Conservation (phyloP, 2,329 filamentous ascomycete species). For the Knoxdaviesia proteae region DNA sequence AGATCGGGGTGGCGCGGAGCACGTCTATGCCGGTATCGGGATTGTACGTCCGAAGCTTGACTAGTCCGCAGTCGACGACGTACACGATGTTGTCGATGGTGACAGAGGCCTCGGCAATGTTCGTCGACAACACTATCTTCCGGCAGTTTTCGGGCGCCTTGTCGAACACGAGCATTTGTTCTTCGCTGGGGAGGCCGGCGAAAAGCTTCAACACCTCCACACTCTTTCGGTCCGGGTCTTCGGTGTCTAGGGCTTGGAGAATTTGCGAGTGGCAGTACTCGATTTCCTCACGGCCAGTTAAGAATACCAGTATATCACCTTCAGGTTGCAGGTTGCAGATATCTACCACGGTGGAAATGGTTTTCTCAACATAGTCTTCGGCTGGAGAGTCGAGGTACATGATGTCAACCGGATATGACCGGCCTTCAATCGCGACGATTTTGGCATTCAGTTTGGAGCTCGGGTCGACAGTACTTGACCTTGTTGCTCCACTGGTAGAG, state of each 20-base stretch:
- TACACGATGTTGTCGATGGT: conserved; percentile 85
- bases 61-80: conserved; percentile 77
- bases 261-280: conserved; percentile 23
- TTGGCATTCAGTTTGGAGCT: neutral
- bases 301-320: conserved; percentile 77
- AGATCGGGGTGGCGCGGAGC: conserved; percentile 60
- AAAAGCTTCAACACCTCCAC: conserved; percentile 65
- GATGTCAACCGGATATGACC: conserved; percentile 73
- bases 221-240: conserved; percentile 16
- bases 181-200: conserved; percentile 69
- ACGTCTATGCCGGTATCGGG: conserved; percentile 73
- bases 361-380: conserved; percentile 71
- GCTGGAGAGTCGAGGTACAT: conserved; percentile 60
- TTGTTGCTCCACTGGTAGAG: too few relatives aligned
- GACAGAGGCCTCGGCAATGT: conserved; percentile 89
- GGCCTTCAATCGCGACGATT: conserved; percentile 48
- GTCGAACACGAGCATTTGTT: conserved; percentile 92
- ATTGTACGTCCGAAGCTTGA: conserved; percentile 75
- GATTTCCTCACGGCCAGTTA: conserved; percentile 88
- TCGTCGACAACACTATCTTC: conserved; percentile 85
- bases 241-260: conserved; percentile 4
- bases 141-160: conserved; percentile 59
- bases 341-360: conserved; percentile 65
- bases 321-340: conserved; percentile 65
- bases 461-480: too few relatives aligned